These are phyloP conservation scores for Fusarium tupiense DNA, from an alignment of 2,329 filamentous ascomycete species.

Conservation along the genomic window DNA sequence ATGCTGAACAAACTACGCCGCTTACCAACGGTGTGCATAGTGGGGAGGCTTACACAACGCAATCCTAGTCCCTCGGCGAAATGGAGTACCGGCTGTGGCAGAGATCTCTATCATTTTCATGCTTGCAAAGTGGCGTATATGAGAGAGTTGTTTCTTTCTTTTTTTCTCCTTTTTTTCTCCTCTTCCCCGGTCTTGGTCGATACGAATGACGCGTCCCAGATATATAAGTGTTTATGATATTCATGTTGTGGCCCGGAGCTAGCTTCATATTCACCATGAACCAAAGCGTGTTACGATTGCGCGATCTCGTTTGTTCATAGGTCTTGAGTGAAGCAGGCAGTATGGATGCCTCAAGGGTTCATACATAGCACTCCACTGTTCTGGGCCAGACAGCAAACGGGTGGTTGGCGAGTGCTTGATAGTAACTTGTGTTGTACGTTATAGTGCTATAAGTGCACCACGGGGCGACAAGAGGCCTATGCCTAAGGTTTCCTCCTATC, in stretches of 20 bases:
- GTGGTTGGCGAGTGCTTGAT: background rate
- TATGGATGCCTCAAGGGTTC: constrained; percentile 28
- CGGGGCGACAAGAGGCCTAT: constrained; percentile 1
- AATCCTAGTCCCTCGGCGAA: constrained; percentile 27
- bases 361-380: constrained; percentile 11
- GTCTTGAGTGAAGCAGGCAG: constrained; percentile 23
- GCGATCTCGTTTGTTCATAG: constrained; percentile 18
- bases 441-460: constrained; percentile 4
- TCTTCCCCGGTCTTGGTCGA: constrained; percentile 11
- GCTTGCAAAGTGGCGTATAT: constrained; percentile 4
- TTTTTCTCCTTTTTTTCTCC: background rate
- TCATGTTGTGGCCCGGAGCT: constrained; percentile 16
- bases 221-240: constrained; percentile 37
- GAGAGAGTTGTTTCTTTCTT: constrained; percentile 10
- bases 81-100: constrained; percentile 1
- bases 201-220: constrained; percentile 32
- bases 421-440: constrained; percentile 10
- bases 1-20: constrained; percentile 25
- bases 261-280: constrained; percentile 24
- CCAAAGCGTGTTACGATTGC: constrained; percentile 32
- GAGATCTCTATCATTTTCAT: background rate
- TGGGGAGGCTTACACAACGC: constrained; percentile 17
- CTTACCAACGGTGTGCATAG: constrained; percentile 45
- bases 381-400: constrained; percentile 12
- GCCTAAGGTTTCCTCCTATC: background rate